Percentiles rank a stretch among this genome's conserved stretches.
Evolutionary conservation across 1,284 basidiomycete species (phyloP).

Genomic region (Lentinus polychrous): DNA sequence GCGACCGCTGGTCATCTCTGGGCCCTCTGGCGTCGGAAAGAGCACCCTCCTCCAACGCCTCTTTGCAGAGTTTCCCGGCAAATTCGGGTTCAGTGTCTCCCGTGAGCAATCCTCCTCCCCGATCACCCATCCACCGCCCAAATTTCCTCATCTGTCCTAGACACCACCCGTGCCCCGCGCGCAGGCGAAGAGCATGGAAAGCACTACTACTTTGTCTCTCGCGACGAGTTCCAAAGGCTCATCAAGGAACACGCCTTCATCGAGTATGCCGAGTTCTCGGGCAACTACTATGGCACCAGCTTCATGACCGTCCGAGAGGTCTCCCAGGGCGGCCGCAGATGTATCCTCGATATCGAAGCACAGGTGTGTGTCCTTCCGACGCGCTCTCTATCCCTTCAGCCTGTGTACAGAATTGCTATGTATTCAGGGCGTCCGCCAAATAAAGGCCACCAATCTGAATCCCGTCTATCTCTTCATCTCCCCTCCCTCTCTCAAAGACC

Average conservation of each 20-base stretch:
- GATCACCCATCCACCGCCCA: slow-evolving; percentile 7
- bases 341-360: slow-evolving; percentile 95
- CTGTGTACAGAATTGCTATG: not conserved
- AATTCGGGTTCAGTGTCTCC: slow-evolving; percentile 92
- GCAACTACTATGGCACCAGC: slow-evolving; percentile 92
- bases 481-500: slow-evolving; percentile 70
- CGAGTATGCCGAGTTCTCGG: slow-evolving; percentile 81
- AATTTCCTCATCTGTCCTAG: slow-evolving; percentile 34
- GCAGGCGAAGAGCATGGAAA: slow-evolving; percentile 80
- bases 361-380: slow-evolving; percentile 51
- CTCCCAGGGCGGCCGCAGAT: slow-evolving; percentile 58
- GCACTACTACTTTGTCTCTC: slow-evolving; percentile 71
- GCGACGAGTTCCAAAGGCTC: slow-evolving; percentile 56
- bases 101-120: slow-evolving; percentile 32
- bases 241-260: slow-evolving; percentile 63
- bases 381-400: slow-evolving; percentile 3
- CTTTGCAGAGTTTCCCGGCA: slow-evolving; percentile 77
- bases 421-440: slow-evolving; percentile 79
- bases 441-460: slow-evolving; percentile 65
- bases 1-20: slow-evolving; percentile 71
- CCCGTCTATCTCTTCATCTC: slow-evolving; percentile 93
- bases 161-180: slow-evolving; percentile 87
- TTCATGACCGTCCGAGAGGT: slow-evolving; percentile 60
- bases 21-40: slow-evolving; percentile 91
- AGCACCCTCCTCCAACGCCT: slow-evolving; percentile 86